phyloP scores from a whole-genome alignment of 2,329 filamentous ascomycete genomes.

The Clonostachys rhizophaga region DNA sequence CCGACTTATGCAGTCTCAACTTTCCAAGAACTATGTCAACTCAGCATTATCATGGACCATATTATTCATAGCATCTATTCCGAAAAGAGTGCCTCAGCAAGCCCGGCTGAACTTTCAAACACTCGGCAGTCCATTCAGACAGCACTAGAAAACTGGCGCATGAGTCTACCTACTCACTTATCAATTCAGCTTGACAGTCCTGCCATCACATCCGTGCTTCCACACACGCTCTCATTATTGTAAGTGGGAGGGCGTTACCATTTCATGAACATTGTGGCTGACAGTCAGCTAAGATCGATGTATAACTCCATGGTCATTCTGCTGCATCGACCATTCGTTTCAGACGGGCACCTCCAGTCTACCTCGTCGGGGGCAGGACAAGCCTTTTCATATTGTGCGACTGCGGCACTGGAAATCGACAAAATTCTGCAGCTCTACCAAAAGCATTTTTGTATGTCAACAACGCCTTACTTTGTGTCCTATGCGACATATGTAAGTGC shows the following conservation, averaged over 20 bases:
- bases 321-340: slow-evolving; percentile 47
- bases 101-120: slow-evolving; percentile 22
- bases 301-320: slow-evolving; percentile 47
- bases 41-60: slow-evolving; percentile 41
- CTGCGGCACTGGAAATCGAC: slow-evolving; percentile 38
- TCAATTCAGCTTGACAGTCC: too few species aligned
- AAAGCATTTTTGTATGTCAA: slow-evolving; percentile 33
- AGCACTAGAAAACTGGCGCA: slow-evolving; percentile 35
- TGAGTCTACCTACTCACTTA: slow-evolving; percentile 33
- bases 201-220: too few species aligned
- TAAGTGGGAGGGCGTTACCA: too few species aligned
- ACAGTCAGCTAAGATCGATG: slow-evolving; percentile 24
- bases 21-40: slow-evolving; percentile 31
- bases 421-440: slow-evolving; percentile 37
- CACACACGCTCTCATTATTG: too few species aligned
- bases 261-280: too few species aligned
- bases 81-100: slow-evolving; percentile 29
- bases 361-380: slow-evolving; percentile 33
- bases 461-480: slow-evolving; percentile 46
- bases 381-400: slow-evolving; percentile 37
- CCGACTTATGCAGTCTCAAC: slow-evolving; percentile 37
- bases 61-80: slow-evolving; percentile 39
- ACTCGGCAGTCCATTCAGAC: slow-evolving; percentile 29
- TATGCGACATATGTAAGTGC: slow-evolving; percentile 52
- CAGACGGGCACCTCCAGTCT: slow-evolving; percentile 40